Evolutionary conservation across 306 rosid genomes (phyloP).

Genomic region (Lotus japonicus): DNA sequence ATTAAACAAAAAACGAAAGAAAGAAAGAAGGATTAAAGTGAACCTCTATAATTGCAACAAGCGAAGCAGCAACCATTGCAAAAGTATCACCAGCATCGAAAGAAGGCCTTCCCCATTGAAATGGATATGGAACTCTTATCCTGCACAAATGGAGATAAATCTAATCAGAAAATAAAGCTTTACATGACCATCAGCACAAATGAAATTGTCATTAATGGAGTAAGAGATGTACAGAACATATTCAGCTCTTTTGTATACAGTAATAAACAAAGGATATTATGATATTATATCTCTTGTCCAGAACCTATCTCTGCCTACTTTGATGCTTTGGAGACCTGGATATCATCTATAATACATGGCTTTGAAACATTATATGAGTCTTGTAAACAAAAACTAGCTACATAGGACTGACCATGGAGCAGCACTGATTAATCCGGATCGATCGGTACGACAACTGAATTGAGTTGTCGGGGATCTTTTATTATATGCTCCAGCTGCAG

Average conservation of each 20-base stretch:
- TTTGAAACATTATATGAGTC: neutral
- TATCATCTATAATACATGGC: neutral
- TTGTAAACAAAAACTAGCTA: neutral
- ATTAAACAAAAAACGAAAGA: neutral
- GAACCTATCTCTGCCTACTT: neutral
- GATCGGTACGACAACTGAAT: slow-evolving; percentile 84
- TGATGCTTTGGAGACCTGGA: neutral
- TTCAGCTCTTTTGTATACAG: neutral
- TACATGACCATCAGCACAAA: neutral
- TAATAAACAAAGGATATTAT: neutral
- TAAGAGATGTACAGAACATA: neutral
- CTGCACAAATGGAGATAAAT: slow-evolving; percentile 36
- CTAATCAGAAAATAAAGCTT: neutral
- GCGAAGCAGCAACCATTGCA: slow-evolving; percentile 64
- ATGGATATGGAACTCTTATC: slow-evolving; percentile 88
- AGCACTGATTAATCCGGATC: slow-evolving; percentile 73
- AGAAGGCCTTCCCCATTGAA: slow-evolving; percentile 82
- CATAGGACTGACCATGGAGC: slow-evolving; percentile 67
- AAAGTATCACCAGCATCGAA: slow-evolving; percentile 69
- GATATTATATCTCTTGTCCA: too few species aligned
- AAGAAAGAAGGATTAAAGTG: neutral
- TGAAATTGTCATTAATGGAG: neutral
- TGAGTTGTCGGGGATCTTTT: slow-evolving; percentile 61
- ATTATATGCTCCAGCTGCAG: slow-evolving; percentile 74
- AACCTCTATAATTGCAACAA: slow-evolving; percentile 81